Conservation (phyloP, 208 protist genomes). For the Trypanosoma rangeli region DNA sequence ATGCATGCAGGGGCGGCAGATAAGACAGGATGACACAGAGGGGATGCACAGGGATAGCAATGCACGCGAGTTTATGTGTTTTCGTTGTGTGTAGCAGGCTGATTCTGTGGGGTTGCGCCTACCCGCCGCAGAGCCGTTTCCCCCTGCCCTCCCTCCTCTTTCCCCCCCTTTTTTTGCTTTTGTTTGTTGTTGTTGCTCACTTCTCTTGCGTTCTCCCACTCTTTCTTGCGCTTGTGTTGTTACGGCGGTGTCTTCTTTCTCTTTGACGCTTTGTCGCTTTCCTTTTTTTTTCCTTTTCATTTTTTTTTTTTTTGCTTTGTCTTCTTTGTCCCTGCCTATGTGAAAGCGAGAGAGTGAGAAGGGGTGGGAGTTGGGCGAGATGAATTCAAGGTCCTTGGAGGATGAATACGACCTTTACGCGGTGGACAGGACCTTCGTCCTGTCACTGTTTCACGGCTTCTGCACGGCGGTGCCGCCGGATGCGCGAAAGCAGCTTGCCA, state of each 20-base stretch:
- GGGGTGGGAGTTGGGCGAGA: slow-evolving; percentile 9
- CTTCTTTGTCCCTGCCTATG: slow-evolving; percentile 11
- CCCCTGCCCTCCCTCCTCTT: neutral
- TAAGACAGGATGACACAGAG: neutral
- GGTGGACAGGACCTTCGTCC: slow-evolving; percentile 17
- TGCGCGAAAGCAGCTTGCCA: slow-evolving; percentile 40
- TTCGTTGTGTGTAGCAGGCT: too few relatives aligned
- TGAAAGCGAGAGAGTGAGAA: neutral
- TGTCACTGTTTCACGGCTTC: slow-evolving; percentile 64
- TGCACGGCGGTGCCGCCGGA: slow-evolving; percentile 59
- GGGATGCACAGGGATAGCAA: too few relatives aligned
- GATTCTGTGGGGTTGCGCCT: too few relatives aligned
- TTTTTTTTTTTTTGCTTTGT: slow-evolving; percentile 6
- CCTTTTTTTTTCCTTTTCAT: slow-evolving; percentile 12
- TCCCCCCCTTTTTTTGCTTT: neutral
- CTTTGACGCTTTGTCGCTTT: slow-evolving; percentile 17
- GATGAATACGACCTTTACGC: slow-evolving; percentile 6
- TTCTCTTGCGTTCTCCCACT: too few relatives aligned
- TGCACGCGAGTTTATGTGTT: too few relatives aligned
- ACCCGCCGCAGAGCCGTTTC: too few relatives aligned
- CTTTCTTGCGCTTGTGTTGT: neutral
- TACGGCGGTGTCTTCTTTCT: neutral
- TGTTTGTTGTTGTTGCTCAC: too few relatives aligned
- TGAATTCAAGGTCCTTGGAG: neutral
- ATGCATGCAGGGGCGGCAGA: neutral